phyloP scores from a whole-genome alignment of 179 eudicot species.

The Silene noctiflora region DNA sequence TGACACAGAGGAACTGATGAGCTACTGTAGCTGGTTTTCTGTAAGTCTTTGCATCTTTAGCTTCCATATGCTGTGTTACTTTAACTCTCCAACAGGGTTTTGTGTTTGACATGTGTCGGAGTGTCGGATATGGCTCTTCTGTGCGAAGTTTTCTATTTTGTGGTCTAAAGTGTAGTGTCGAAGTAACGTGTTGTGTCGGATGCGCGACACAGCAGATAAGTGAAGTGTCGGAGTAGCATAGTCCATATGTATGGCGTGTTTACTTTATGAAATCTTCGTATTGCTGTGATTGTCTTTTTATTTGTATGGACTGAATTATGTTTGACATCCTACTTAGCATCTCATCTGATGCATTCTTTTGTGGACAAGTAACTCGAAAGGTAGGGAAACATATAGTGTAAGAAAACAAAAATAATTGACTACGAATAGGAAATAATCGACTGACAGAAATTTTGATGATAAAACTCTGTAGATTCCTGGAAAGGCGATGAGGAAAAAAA shows the following conservation, averaged over 20 bases:
- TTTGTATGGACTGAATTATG: slow-evolving; percentile 6
- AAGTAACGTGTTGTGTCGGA: too few species aligned
- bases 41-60: slow-evolving; percentile 41
- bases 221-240: too few species aligned
- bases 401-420: not conserved
- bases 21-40: slow-evolving; percentile 85
- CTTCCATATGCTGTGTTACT: not conserved
- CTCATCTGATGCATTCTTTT: not conserved
- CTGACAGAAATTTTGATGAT: not conserved
- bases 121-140: too few species aligned
- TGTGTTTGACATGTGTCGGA: too few species aligned
- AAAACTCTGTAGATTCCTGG: not conserved
- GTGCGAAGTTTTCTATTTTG: too few species aligned
- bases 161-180: too few species aligned
- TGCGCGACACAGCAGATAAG: too few species aligned
- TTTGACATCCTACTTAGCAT: not conserved
- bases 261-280: not conserved
- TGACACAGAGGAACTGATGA: slow-evolving; percentile 82
- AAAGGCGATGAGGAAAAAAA: not conserved
- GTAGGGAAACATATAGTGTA: not conserved
- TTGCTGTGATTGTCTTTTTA: not conserved
- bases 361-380: not conserved
- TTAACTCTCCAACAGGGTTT: too few species aligned
- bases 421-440: not conserved
- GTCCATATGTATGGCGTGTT: not conserved